Base-by-base conservation (phyloP, 1,139 yeast genomes). In the Debaryomyces nepalensis region DNA sequence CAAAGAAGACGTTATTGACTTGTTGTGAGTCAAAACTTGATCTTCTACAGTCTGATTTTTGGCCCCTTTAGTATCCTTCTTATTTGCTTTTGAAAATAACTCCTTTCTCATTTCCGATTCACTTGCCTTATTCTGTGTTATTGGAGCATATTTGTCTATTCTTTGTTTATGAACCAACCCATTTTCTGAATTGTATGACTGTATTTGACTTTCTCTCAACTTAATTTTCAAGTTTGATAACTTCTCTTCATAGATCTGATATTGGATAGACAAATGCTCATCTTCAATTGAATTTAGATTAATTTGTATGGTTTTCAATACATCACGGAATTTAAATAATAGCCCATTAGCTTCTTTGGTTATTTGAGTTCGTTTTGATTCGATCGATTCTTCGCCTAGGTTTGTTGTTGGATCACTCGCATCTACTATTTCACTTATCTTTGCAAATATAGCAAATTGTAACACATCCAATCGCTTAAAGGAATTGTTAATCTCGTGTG, bases 1-100 rank as follows among this genome's bases (percentile, higher is more conserved):
- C 39, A 82, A 66, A 2, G 81, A 65, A 7, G 72, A 55, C 0
- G 87, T 79, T 43, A 82, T 78, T 44, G 75, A 74, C 46, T 78
- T 78, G 40, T 80, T 77, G 38, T 76, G 77, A 15, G 65, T 57
- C 31, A 77, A 60, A 8, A 78, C 64, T 46, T 73, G 73, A 24
- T 64, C 63, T 26, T 63, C 63, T 5, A 61, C 47, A 8, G 58
- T 49, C 29, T 58, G 55, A 2, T 51, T 40, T 26, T 39, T 48
- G 18, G 42, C 48, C 35, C 47, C 48, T 2, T 33, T 26, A n/a
- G 26, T 35, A 30, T 41, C 33, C 34, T 36, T 46, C 46, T 40
- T 29, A 5, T 58, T 47, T 34, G 60, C 38, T 3, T 59, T 60
- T 9, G 58, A 50, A 45, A 63, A 62, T 14, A 63, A 46, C 10